phyloP scores from a whole-genome alignment of 805 yeast genomes.

The Barnettozyma botsteinii region DNA sequence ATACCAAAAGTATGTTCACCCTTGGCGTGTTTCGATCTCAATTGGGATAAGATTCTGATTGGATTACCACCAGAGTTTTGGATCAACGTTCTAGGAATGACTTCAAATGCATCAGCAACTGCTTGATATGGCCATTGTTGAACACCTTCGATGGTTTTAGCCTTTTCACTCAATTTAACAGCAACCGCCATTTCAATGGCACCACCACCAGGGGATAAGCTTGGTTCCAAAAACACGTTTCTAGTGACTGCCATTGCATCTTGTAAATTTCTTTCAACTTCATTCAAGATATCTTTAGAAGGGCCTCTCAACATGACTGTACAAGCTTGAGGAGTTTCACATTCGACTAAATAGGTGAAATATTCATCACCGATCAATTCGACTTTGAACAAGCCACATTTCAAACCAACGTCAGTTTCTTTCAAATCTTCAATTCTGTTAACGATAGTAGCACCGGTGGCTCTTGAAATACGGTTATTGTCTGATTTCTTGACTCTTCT shows the following conservation, averaged over 20 bases:
- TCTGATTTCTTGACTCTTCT: conserved; percentile 95
- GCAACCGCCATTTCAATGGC: conserved; percentile 99
- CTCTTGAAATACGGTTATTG: conserved; percentile 93
- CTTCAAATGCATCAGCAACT: conserved; percentile 97
- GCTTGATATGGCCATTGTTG: conserved; percentile 99
- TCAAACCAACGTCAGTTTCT: conserved; percentile 83
- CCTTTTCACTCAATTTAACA: conserved; percentile 81
- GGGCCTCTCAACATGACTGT: conserved; percentile 92
- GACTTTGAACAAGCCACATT: conserved; percentile 87
- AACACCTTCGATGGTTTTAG: conserved; percentile 88
- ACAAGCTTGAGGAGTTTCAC: conserved; percentile 87
- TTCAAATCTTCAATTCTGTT: conserved; percentile 92
- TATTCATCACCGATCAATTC: conserved; percentile 97
- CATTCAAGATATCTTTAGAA: conserved; percentile 92
- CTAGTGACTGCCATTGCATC: conserved; percentile 98
- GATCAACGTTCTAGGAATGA: conserved; percentile 92
- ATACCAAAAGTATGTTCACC: conserved; percentile 84
- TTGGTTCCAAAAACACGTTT: conserved; percentile 91
- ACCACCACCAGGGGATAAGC: conserved; percentile 97
- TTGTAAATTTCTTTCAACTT: conserved; percentile 92
- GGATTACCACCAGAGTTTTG: conserved; percentile 99
- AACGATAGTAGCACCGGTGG: conserved; percentile 96
- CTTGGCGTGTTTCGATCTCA: conserved; percentile 94
- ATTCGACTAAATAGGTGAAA: conserved; percentile 76
- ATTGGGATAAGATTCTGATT: conserved; percentile 78